phyloP scores from a whole-genome alignment of 352 stramenopile species.

The Globisporangium heterothallicum region DNA sequence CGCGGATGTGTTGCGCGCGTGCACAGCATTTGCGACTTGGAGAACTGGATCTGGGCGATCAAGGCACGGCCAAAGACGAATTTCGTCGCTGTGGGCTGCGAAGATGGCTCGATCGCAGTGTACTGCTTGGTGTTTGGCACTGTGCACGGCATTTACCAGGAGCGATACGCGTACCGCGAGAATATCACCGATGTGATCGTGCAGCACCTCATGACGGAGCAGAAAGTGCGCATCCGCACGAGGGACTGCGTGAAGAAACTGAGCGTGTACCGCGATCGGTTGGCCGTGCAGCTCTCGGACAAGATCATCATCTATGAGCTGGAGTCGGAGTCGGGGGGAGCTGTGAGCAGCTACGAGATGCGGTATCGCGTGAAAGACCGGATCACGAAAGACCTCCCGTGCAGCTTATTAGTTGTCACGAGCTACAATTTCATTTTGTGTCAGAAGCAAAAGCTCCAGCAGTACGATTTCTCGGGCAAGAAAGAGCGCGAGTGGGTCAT shows the following conservation, averaged over 20 bases:
- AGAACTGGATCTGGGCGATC: conserved; percentile 91
- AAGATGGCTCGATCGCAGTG: conserved; percentile 82
- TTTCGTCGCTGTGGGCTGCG: conserved; percentile 79
- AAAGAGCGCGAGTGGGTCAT: conserved; percentile 87
- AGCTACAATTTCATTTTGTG: conserved; percentile 90
- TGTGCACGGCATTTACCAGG: conserved; percentile 90
- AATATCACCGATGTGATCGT: conserved; percentile 95
- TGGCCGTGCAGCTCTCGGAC: conserved; percentile 92
- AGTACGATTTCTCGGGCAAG: conserved; percentile 87
- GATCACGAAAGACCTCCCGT: conserved; percentile 80
- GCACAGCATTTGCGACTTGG: conserved; percentile 76
- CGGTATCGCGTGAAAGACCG: conserved; percentile 90
- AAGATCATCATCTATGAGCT: conserved; percentile 94
- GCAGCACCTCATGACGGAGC: conserved; percentile 92
- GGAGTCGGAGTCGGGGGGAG: conserved; percentile 38
- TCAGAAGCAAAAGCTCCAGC: conserved; percentile 89
- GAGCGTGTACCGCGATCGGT: conserved; percentile 88
- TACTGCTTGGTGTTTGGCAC: conserved; percentile 89
- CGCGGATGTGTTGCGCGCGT: not conserved
- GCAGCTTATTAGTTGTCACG: conserved; percentile 87
- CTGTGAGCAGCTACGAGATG: conserved; percentile 84
- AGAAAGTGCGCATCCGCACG: conserved; percentile 94
- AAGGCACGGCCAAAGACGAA: conserved; percentile 81
- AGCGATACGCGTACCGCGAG: conserved; percentile 92
- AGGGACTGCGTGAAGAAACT: conserved; percentile 94